Percentiles rank a stretch among this genome's conserved stretches.
Evolutionary conservation across 441 rosid species (phyloP).

Genomic region (Gossypium gossypioides): DNA sequence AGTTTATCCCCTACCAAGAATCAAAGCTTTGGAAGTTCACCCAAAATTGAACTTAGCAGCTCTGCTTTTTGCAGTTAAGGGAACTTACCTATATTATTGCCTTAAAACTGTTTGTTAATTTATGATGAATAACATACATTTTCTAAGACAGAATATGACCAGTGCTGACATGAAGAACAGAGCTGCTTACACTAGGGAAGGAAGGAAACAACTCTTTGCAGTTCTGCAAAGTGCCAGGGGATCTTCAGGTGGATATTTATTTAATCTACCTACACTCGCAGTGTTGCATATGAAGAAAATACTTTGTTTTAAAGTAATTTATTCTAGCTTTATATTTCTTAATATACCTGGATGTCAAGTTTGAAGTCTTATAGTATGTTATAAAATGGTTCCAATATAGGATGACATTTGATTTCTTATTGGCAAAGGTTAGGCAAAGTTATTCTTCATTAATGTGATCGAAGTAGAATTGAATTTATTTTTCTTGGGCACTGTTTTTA

Average conservation of each 20-base stretch:
- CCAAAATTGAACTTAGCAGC: slow-evolving; percentile 86
- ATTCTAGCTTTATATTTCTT: not conserved
- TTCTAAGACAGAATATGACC: slow-evolving; percentile 49
- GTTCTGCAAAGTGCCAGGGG: slow-evolving; percentile 99
- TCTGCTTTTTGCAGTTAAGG: slow-evolving; percentile 83
- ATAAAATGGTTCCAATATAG: not conserved
- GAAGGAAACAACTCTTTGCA: slow-evolving; percentile 95
- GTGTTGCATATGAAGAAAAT: not conserved
- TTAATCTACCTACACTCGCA: slow-evolving; percentile 10
- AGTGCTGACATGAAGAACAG: slow-evolving; percentile 63
- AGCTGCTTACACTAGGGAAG: slow-evolving; percentile 88
- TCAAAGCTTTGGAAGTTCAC: slow-evolving; percentile 80
- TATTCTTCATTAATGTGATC: not conserved
- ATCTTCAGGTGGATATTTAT: slow-evolving; percentile 70
- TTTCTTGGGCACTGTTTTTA: not conserved
- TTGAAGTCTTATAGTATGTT: not conserved
- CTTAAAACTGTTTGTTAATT: slow-evolving; percentile 1
- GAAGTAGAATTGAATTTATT: not conserved
- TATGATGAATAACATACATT: slow-evolving; percentile 19
- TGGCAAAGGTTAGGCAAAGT: not conserved
- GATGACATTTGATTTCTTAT: not conserved
- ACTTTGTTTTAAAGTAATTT: not conserved
- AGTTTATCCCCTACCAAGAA: slow-evolving; percentile 87
- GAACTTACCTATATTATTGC: slow-evolving; percentile 15
- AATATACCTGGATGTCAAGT: not conserved